phyloP scores from a whole-genome alignment of 345 rosid species.

The Ceriops tagal region DNA sequence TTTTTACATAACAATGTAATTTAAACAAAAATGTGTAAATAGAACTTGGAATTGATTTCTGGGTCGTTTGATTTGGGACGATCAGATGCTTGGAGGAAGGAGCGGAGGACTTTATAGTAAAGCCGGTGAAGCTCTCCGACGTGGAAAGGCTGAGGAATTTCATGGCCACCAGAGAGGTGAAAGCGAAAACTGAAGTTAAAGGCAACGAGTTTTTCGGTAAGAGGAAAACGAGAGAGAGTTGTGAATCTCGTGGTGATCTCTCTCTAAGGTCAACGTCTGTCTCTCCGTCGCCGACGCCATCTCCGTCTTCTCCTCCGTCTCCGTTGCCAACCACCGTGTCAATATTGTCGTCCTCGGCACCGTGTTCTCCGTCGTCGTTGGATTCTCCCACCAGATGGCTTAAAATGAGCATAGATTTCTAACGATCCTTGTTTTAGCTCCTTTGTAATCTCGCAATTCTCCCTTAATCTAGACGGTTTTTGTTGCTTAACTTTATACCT shows the following conservation, averaged over 20 bases:
- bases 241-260: slow-evolving; percentile 18
- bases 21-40: neutral
- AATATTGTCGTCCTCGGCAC: slow-evolving; percentile 33
- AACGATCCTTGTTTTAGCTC: neutral
- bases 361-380: slow-evolving; percentile 50
- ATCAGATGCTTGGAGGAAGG: slow-evolving; percentile 78
- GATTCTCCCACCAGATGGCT: slow-evolving; percentile 54
- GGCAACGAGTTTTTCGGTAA: slow-evolving; percentile 27
- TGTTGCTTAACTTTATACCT: slow-evolving; percentile 15
- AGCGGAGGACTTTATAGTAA: slow-evolving; percentile 83
- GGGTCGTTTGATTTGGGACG: neutral
- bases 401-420: slow-evolving; percentile 27
- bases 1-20: neutral
- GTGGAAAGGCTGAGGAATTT: slow-evolving; percentile 55
- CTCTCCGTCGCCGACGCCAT: slow-evolving; percentile 15
- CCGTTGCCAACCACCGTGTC: slow-evolving; percentile 2
- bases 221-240: slow-evolving; percentile 54
- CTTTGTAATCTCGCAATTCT: slow-evolving; percentile 20
- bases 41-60: neutral
- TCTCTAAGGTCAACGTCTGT: slow-evolving; percentile 20
- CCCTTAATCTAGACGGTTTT: slow-evolving; percentile 39
- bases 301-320: neutral
- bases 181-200: slow-evolving; percentile 10
- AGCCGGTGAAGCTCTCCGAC: slow-evolving; percentile 78
- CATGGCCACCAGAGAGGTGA: slow-evolving; percentile 39